phyloP scores from a whole-genome alignment of 1,139 yeast genomes.

The Hyphopichia fennica region DNA sequence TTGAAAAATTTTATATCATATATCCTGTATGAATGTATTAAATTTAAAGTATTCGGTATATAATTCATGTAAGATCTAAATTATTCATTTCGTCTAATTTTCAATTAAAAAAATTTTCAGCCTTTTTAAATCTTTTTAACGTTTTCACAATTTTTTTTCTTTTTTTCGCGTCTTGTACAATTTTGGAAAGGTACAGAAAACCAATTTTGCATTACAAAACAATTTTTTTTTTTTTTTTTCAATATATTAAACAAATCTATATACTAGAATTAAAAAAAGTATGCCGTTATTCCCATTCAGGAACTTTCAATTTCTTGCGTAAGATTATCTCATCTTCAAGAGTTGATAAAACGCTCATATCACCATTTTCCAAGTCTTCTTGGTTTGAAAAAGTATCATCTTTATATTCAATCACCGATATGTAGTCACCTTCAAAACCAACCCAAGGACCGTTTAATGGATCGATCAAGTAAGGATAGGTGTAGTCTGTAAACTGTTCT shows the following conservation, averaged over 20 bases:
- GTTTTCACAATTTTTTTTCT: background rate
- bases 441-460: slow-evolving; percentile 58
- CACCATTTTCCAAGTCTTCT: slow-evolving; percentile 24
- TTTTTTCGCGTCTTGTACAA: background rate
- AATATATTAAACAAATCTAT: no score
- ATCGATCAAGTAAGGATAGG: slow-evolving; percentile 49
- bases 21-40: background rate
- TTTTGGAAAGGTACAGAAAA: no score
- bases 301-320: slow-evolving; percentile 33
- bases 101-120: background rate
- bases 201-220: no score
- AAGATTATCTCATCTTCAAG: slow-evolving; percentile 26
- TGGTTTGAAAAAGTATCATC: slow-evolving; percentile 7
- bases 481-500: slow-evolving; percentile 50
- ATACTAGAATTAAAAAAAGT: no score
- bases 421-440: slow-evolving; percentile 55
- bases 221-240: no score
- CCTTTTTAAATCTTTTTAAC: background rate
- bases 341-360: slow-evolving; percentile 17
- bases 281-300: slow-evolving; percentile 43
- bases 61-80: background rate
- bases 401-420: slow-evolving; percentile 39
- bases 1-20: no score
- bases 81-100: slow-evolving; percentile 1
- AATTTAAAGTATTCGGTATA: no score